phyloP scores from a whole-genome alignment of 2,329 filamentous ascomycete genomes.

The Aureobasidium uvarum region DNA sequence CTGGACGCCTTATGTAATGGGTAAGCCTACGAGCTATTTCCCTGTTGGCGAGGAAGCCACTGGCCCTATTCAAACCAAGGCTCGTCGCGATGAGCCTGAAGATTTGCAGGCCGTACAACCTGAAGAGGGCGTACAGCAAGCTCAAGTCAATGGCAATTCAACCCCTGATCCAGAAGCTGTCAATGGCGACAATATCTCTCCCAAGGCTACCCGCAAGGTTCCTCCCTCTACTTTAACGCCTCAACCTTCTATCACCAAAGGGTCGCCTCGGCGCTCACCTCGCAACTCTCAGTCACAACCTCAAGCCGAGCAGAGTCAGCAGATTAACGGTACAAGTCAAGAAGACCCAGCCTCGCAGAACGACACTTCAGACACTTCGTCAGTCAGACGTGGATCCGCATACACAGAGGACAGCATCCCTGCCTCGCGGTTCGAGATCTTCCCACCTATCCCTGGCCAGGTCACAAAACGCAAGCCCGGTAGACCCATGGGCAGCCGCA shows the following conservation, averaged over 20 bases:
- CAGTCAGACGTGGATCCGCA: slow-evolving; percentile 14
- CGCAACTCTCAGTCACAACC: slow-evolving; percentile 31
- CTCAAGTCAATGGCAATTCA: slow-evolving; percentile 23
- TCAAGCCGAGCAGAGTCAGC: slow-evolving; percentile 32
- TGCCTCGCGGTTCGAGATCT: slow-evolving; percentile 71
- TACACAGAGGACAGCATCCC: slow-evolving; percentile 52
- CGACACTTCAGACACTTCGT: slow-evolving; percentile 9
- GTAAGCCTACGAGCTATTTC: slow-evolving; percentile 53
- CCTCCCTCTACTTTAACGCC: slow-evolving; percentile 32
- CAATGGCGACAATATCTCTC: slow-evolving; percentile 3
- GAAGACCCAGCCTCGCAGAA: slow-evolving; percentile 2
- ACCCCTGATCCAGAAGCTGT: slow-evolving; percentile 12
- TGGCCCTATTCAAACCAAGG: slow-evolving; percentile 69
- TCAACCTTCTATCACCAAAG: slow-evolving; percentile 33
- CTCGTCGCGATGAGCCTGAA: slow-evolving; percentile 73
- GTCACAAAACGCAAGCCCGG: slow-evolving; percentile 37
- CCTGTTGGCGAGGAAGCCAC: slow-evolving; percentile 41
- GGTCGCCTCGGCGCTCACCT: slow-evolving; percentile 36
- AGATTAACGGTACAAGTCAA: slow-evolving; percentile 32
- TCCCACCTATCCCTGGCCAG: slow-evolving; percentile 63
- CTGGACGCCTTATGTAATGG: slow-evolving; percentile 98
- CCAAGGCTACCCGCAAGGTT: slow-evolving; percentile 23
- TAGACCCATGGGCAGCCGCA: slow-evolving; percentile 33
- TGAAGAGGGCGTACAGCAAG: slow-evolving; percentile 47
- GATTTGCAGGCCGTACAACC: slow-evolving; percentile 44